phyloP scores from a whole-genome alignment of 2,329 filamentous ascomycete genomes.

The Diplodia scrobiculata region DNA sequence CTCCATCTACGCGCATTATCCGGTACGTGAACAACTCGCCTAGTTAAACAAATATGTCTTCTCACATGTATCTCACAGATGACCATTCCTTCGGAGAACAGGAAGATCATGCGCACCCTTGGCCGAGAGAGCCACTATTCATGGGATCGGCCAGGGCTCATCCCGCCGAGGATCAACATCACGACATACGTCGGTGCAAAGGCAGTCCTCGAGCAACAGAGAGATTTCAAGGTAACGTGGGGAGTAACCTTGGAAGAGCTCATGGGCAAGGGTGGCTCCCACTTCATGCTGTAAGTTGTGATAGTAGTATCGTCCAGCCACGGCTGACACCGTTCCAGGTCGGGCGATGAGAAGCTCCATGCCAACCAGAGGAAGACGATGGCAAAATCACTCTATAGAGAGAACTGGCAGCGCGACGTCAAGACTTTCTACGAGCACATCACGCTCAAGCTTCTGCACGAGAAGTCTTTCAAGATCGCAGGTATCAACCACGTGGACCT shows the following conservation, averaged over 20 bases:
- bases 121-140: slow-evolving; percentile 66
- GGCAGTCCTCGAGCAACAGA: slow-evolving; percentile 59
- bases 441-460: slow-evolving; percentile 61
- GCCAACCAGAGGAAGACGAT: slow-evolving; percentile 39
- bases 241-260: slow-evolving; percentile 60
- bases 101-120: slow-evolving; percentile 66
- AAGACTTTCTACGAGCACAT: slow-evolving; percentile 68
- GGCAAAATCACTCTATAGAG: slow-evolving; percentile 59
- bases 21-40: slow-evolving; percentile 36
- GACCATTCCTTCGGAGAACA: slow-evolving; percentile 68
- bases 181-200: slow-evolving; percentile 61
- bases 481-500: slow-evolving; percentile 66
- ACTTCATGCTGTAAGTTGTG: slow-evolving; percentile 56
- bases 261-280: slow-evolving; percentile 58
- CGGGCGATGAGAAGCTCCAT: slow-evolving; percentile 38
- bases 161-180: slow-evolving; percentile 56
- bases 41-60: neutral
- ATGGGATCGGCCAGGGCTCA: slow-evolving; percentile 61
- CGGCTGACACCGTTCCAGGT: slow-evolving; percentile 17
- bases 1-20: slow-evolving; percentile 77
- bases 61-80: slow-evolving; percentile 39
- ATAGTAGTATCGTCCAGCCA: neutral
- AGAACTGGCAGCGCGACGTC: slow-evolving; percentile 63
- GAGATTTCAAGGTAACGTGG: slow-evolving; percentile 66
- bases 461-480: slow-evolving; percentile 64